Evolutionary conservation across 2,329 filamentous ascomycete genomes (phyloP), one percentile per base, ranked within the genome.

Genomic region (Orbilia brochopaga): DNA sequence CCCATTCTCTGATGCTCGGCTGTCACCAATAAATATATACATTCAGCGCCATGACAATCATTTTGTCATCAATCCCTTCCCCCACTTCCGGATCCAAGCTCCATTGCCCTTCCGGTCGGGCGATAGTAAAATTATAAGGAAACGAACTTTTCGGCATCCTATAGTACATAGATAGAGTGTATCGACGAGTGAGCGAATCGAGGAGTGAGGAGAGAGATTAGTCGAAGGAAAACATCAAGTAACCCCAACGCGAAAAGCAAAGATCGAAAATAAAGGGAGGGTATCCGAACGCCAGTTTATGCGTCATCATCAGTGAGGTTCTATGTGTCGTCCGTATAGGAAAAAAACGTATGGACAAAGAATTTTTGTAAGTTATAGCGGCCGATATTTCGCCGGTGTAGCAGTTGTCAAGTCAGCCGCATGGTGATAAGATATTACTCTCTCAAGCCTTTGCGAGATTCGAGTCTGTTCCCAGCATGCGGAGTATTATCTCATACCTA

Each of bases 181-280:
- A 46, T 42, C 17, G 19, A 30, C 51, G 52, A 65, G 48, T 42
- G 58, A 69, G 30, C 48, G 65, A 40, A 46, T 53, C 55, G 35
- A 70, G 48, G 66, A 70, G 24, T 70, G 66, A 70, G 66, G 66
- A 55, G 66, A 69, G 61, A 67, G 59, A 44, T 59, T 70, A 58
- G 17, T 53, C 8, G 44, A 27, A 8, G 21, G 32, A 58, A 52
- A n/a, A 30, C 21, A 17, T 13, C n/a, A 57, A 64, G 40, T 51
- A 50, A 53, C 32, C 32, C 8, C 27, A 23, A 8, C 6, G 7
- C 7, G 19, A 51, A 51, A 51, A 51, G 19, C 10, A 51, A 35
- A 50, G 10, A 42, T 15, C 19, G 19, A 44, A 50, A 53, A n/a
- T 35, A 52, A 32, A 56, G 15, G n/a, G 42, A 63, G 58, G 58